Conservation (phyloP, 306 rosid genomes). For the Purshia tridentata region DNA sequence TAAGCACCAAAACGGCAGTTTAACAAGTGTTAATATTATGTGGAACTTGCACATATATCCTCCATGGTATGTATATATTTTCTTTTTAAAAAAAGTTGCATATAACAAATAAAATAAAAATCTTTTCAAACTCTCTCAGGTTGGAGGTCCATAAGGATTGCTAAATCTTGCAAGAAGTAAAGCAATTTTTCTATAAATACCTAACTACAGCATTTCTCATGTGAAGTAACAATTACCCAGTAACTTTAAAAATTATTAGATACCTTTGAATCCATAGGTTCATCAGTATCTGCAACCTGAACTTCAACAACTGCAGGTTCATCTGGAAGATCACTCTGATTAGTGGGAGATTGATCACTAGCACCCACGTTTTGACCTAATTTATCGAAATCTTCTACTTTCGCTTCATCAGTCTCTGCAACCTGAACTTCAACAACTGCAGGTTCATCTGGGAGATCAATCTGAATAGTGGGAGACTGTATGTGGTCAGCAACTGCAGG, state of each 20-base stretch:
- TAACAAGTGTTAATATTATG: neutral
- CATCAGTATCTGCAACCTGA: slow-evolving; percentile 34
- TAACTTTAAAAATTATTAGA: neutral
- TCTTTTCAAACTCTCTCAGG: neutral
- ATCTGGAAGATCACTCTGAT: slow-evolving; percentile 30
- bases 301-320: slow-evolving; percentile 44
- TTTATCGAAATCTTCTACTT: slow-evolving; percentile 35
- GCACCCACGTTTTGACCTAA: slow-evolving; percentile 24
- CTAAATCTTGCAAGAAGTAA: neutral
- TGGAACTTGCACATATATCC: neutral
- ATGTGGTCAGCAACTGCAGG: slow-evolving; percentile 23
- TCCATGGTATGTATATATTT: neutral
- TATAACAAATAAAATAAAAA: neutral
- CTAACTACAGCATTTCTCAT: too few relatives aligned
- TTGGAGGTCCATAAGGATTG: neutral
- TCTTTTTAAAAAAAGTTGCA: too few relatives aligned
- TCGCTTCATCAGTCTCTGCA: slow-evolving; percentile 33
- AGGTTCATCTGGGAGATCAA: slow-evolving; percentile 28
- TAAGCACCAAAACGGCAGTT: neutral
- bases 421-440: slow-evolving; percentile 21
- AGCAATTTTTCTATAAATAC: neutral
- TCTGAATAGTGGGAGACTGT: neutral
- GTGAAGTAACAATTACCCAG: neutral
- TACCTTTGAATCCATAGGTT: slow-evolving; percentile 54
- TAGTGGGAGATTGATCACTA: slow-evolving; percentile 14